These are phyloP conservation scores for Lantana camara DNA, from an alignment of 257 asterid species.

Conservation along the genomic window DNA sequence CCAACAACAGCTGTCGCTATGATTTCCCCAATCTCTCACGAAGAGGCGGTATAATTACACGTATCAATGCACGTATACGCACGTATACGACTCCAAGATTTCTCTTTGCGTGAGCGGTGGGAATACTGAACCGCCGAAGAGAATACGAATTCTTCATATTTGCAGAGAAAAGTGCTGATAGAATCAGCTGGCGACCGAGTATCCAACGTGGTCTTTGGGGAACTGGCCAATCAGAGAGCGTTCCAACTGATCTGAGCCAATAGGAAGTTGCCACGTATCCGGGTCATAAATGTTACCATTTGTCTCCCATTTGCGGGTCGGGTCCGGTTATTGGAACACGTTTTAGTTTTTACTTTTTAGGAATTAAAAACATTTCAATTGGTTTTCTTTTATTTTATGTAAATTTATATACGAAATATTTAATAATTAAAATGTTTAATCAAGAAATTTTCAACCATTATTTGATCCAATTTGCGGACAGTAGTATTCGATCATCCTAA, in stretches of 20 bases:
- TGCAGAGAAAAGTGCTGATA: conserved; percentile 26
- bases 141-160: conserved; percentile 23
- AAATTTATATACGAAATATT: too few relatives aligned
- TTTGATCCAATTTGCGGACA: too few relatives aligned
- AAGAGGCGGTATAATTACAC: background rate
- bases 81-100: background rate
- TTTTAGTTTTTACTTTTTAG: background rate
- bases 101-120: conserved; percentile 10
- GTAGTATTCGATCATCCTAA: too few relatives aligned
- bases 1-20: background rate
- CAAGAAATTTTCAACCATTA: too few relatives aligned
- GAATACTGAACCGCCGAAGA: conserved; percentile 30
- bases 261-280: conserved; percentile 37
- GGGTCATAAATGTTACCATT: background rate
- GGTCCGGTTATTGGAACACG: background rate
- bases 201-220: conserved; percentile 50
- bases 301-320: background rate
- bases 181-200: conserved; percentile 18
- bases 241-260: conserved; percentile 38
- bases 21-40: background rate
- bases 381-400: background rate
- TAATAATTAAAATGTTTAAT: too few relatives aligned
- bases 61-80: conserved; percentile 6
- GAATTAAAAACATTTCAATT: background rate
- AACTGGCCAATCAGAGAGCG: conserved; percentile 59